Evolutionary conservation across 1,139 yeast genomes (phyloP), one percentile per base, ranked within the genome.

Genomic region (Blastobotrys raffinosifermentans): DNA sequence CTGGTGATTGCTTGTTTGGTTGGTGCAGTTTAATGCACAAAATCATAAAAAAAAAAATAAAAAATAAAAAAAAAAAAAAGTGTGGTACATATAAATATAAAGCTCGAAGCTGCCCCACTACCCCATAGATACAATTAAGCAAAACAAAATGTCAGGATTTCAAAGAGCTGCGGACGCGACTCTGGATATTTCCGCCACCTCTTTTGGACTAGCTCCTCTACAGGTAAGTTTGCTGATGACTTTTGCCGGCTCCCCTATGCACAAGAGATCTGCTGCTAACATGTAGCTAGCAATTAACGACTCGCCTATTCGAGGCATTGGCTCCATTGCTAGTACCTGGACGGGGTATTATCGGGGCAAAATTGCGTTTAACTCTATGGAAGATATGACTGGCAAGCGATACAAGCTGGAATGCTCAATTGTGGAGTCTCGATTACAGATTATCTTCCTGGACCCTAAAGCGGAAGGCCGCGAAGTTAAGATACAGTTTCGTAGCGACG

Each of bases 301-400:
- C 19, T 44, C 54, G 20, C 53, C 54, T n/a, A 52, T 53, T 19
- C 38, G 45, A 11, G 58, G 57, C 16, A 46, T 47, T n/a, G 60
- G 60, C 6, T 47, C 57, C 4, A 40, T 53, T 22, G 40, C 53
- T 19, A 47, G 49, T 33, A 40, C 48, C 16, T 35, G 44, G 20
- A 44, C 55, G 3, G 58, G 57, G 14, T 35, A 38, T 10, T 53
- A 43, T 32, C 27, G 42, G 6, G 60, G 60, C 11, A 44, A 46
- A 13, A 41, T 55, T 6, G 48, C 48, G 38, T 55, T 46, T 40
- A 50, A 51, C 30, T 44, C 46, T 22, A 39, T 51, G 20, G 50
- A 48, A 27, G 55, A 55, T 32, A 38, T 55, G 35, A 39, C 47
- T 13, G 46, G 45, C 29, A 46, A 45, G 27, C 45, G 47, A 37